These are phyloP conservation scores for Hydrangea macrophylla DNA, from an alignment of 148 eudicot species.

Conservation along the genomic window DNA sequence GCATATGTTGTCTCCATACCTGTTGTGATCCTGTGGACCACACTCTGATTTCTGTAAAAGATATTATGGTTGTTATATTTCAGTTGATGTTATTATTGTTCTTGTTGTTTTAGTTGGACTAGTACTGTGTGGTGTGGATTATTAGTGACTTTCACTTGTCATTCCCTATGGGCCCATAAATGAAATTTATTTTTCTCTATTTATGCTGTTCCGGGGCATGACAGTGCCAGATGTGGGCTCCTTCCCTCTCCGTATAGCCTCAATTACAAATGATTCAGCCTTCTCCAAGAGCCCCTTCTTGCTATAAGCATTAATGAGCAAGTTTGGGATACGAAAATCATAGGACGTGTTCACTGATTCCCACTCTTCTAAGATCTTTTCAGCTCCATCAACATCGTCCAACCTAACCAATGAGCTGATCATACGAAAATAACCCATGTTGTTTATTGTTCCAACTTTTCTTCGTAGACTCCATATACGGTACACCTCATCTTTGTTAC, in stretches of 20 bases:
- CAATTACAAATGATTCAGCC: conserved; percentile 26
- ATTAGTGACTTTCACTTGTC: too few species aligned
- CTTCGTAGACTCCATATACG: conserved; percentile 38
- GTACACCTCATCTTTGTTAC: conserved; percentile 35
- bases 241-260: conserved; percentile 19
- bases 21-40: too few species aligned
- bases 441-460: conserved; percentile 16
- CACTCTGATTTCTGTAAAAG: too few species aligned
- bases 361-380: conserved; percentile 29
- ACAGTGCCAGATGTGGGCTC: conserved; percentile 27
- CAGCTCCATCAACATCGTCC: conserved; percentile 41
- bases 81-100: too few species aligned
- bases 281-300: conserved; percentile 28
- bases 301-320: conserved; percentile 31
- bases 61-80: too few species aligned
- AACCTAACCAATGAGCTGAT: conserved; percentile 33
- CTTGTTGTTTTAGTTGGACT: too few species aligned
- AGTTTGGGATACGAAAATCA: conserved; percentile 23
- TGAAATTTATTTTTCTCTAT: too few species aligned
- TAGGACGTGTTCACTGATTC: not conserved
- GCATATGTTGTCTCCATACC: too few species aligned
- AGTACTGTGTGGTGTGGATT: too few species aligned
- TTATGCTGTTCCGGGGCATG: too few species aligned
- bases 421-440: conserved; percentile 27
- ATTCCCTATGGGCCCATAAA: too few species aligned